Evolutionary conservation across 148 eudicot species (phyloP), one percentile per base, ranked within the genome.

Genomic region (Chenopodium formosanum): DNA sequence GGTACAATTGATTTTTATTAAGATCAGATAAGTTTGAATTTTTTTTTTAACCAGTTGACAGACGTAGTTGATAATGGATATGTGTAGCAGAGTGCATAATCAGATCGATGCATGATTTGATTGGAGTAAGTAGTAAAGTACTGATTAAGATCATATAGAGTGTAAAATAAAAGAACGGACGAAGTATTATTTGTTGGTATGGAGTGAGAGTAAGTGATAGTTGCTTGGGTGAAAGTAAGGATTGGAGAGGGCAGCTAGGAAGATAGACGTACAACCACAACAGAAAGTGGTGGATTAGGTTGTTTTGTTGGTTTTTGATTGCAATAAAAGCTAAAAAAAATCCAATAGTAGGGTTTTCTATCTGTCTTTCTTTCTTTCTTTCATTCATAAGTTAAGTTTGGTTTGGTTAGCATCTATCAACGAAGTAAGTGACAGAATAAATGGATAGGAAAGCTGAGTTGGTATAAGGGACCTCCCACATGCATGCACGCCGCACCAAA

Each of bases 281-380:
- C 80, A 81, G 50, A 81, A 82, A 82, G 84, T 76, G 69, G 84
- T 82, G 80, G 83, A 77, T 77, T 70, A 82, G 84, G 84, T 82
- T 77, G 48, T 47, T 60, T 62, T 82, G 62, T 77, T 70, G 69
- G 62, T 77, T 70, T 16, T 77, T 82, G 60, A 66, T 40, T 53
- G 62, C 79, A 80, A 72, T 73, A 73, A 25, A 64, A 80, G 77
- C 77, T 73, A 20, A 70, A 20, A 34, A 32, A 32, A 34, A 17
- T 32, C 68, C 63, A 62, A 56, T 40, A 40, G 44, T 40, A 40
- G 44, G 20, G n/a, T 16, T 40, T 46, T 77, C 3, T 1, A 22
- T 76, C 47, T 46, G 19, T 29, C 46, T 56, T 22, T 29, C n/a
- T 74, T 13, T 22, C 76, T 58, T 8, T 22, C 31, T 34, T 17